These are phyloP conservation scores for Kondoa malvinella DNA, from an alignment of 768 basidiomycete species.

Conservation along the genomic window DNA sequence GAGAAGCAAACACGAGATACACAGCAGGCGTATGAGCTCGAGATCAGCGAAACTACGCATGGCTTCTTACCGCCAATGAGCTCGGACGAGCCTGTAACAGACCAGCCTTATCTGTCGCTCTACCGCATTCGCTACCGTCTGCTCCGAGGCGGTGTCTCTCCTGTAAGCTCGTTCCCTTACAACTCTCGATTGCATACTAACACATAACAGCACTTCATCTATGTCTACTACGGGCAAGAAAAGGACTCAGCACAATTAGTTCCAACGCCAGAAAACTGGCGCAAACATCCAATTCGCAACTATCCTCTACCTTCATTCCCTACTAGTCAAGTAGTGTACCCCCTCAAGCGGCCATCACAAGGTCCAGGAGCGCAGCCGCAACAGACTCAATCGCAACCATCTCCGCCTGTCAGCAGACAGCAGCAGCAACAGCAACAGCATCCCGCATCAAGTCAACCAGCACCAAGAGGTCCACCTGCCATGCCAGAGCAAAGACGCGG, in stretches of 20 bases:
- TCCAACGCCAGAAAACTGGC: not conserved
- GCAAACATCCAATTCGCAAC: not conserved
- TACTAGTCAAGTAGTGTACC: not conserved
- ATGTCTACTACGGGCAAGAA: not conserved
- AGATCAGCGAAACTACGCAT: not conserved
- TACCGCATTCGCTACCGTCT: not conserved
- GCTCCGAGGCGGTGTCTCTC: not conserved
- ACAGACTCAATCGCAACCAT: not conserved
- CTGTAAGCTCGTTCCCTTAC: not conserved
- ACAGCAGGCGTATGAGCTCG: not conserved
- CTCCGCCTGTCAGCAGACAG: no score
- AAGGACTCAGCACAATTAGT: not conserved
- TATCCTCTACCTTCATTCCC: not conserved
- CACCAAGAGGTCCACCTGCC: not conserved
- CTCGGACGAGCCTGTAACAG: not conserved
- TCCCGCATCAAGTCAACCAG: not conserved
- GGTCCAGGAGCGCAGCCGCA: not conserved
- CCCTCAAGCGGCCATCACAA: not conserved
- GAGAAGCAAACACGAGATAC: not conserved
- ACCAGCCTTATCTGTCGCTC: not conserved
- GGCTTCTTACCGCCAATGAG: not conserved
- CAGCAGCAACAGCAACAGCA: not conserved
- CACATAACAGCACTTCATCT: not conserved
- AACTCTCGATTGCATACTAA: not conserved
- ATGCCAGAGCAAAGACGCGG: not conserved